These are phyloP conservation scores for grape (Vitis vinifera) DNA, from an alignment of 164 flowering plant species.

Conservation along the genomic window ASM3070453v1 NC_081812.1:19802501-19803000, in stretches of 20 bases:
- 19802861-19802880: neutral
- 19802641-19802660: slow-evolving; percentile 1
- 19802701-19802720: too few species aligned
- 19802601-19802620: slow-evolving; percentile 45
- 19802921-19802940: neutral
- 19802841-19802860: neutral
- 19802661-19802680: too few species aligned
- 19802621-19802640: neutral
- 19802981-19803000: too few species aligned
- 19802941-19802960: neutral
- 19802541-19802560: slow-evolving; percentile 76
- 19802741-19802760: neutral
- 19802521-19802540: neutral
- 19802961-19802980: too few species aligned
- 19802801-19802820: neutral
- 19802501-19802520: slow-evolving; percentile 1
- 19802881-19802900: neutral
- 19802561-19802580: slow-evolving; percentile 94
- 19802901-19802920: neutral
- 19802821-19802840: neutral
- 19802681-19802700: neutral
- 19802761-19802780: neutral
- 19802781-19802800: neutral
- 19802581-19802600: slow-evolving; percentile 88
- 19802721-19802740: too few species aligned